These are phyloP conservation scores for Ricinus communis DNA, from an alignment of 345 rosid genomes.

Conservation along the genomic window DNA sequence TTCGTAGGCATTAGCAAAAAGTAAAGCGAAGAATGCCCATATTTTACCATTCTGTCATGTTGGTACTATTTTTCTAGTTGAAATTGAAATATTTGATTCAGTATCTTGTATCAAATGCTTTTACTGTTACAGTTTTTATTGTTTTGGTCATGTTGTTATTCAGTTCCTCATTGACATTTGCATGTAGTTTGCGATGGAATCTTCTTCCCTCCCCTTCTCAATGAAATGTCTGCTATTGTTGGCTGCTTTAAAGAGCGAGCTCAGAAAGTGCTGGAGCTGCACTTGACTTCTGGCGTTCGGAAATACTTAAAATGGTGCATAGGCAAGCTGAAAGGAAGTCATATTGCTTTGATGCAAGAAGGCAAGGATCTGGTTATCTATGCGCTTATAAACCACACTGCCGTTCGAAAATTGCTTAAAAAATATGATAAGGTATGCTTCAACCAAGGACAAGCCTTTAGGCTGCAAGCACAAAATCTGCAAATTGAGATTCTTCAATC, in stretches of 20 bases:
- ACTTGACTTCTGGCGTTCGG: conserved; percentile 73
- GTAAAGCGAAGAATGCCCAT: no score
- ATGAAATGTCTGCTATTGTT: conserved; percentile 77
- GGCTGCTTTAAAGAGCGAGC: conserved; percentile 84
- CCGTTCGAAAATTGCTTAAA: conserved; percentile 84
- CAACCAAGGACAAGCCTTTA: conserved; percentile 91
- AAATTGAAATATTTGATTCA: no score
- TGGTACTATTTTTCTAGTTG: no score
- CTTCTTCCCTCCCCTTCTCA: conserved; percentile 84
- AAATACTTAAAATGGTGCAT: conserved; percentile 72
- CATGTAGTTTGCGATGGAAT: conserved; percentile 80
- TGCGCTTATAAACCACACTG: conserved; percentile 79
- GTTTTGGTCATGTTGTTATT: neutral
- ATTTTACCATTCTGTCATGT: no score
- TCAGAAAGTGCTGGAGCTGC: conserved; percentile 73
- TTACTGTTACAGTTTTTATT: neutral
- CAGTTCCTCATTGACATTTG: conserved; percentile 7
- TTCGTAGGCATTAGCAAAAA: no score
- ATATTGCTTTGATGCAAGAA: conserved; percentile 63
- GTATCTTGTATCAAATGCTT: neutral
- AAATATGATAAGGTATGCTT: conserved; percentile 95
- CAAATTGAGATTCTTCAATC: conserved; percentile 88
- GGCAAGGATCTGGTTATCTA: conserved; percentile 83
- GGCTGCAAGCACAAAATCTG: conserved; percentile 77
- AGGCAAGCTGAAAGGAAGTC: conserved; percentile 49